Evolutionary conservation across 2,329 filamentous ascomycete species (phyloP).

Genomic region (Thelonectria olida): DNA sequence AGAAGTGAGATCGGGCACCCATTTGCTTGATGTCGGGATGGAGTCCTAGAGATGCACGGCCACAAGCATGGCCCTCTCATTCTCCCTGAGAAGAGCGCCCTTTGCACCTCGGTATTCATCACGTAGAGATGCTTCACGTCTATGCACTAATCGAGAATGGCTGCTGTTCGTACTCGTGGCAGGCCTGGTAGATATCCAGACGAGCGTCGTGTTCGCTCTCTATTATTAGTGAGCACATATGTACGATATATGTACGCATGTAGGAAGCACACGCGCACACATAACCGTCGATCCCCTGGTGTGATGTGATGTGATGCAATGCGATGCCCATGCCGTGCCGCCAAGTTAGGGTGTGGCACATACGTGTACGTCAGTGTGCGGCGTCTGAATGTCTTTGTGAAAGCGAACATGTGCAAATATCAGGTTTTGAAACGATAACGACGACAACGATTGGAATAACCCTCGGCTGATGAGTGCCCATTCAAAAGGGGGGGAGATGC

Average conservation of each 20-base stretch:
- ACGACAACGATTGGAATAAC: not conserved
- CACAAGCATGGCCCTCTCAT: conserved; percentile 1
- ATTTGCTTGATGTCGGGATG: not conserved
- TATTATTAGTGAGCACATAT: not conserved
- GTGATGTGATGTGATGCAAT: conserved; percentile 32
- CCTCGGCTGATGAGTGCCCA: not conserved
- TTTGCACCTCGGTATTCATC: not conserved
- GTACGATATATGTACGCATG: not conserved
- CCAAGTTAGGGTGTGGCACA: conserved; percentile 10
- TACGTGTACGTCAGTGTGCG: conserved; percentile 14
- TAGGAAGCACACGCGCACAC: not conserved
- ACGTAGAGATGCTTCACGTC: not conserved
- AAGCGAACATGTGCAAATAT: not conserved
- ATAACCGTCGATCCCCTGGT: conserved; percentile 22
- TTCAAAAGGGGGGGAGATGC: not conserved
- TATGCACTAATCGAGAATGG: not conserved
- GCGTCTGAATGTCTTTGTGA: not conserved
- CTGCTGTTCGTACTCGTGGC: not conserved
- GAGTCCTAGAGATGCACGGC: conserved; percentile 8
- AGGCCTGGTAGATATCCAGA: not conserved
- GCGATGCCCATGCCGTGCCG: conserved; percentile 11
- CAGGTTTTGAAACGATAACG: conserved; percentile 12
- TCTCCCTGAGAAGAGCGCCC: not conserved
- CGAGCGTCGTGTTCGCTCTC: not conserved
- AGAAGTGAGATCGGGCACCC: conserved; percentile 18